Evolutionary conservation across 352 stramenopile genomes (phyloP), one percentile per base, ranked within the genome.

Genomic region (Phytophthora pluvialis): DNA sequence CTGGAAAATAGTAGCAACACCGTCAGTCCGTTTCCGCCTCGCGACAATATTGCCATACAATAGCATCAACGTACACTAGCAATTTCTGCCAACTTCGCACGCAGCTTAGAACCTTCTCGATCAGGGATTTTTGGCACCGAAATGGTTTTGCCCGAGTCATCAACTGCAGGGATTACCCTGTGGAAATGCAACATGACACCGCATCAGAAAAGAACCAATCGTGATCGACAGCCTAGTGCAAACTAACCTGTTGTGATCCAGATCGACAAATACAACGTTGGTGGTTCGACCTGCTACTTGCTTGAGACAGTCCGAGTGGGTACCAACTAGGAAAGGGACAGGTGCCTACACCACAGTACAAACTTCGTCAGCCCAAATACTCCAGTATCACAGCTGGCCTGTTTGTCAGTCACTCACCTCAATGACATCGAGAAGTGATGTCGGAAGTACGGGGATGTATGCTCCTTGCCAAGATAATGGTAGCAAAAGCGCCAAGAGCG

Each of bases 391-490:
- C 43, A 42, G 5, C 26, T 29, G 21, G 8, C 38, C 7, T 44
- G 13, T 25, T 52, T 42, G 26, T 28, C 13, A 63, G 26, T 28
- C 13, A 63, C 81, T 64, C 64, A 93, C 96, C 71, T 98, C 95
- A 43, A 98, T 86, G 35, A 99, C 88, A 58, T 99, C 96, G 26
- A 97, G 67, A 54, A 99, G 86, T 15, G 84, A 90, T 11, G 83
- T 84, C 12, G 97, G 96, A 32, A 99, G 82, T 10, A 99, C 78
- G 3, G 97, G 97, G 39, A 98, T 97, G 65, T 97, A 98, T 13
- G 88, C 89, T 29, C 95, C 94, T 86, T 98, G 94, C 95, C 95
- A 98, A 12, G 91, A 84, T 54, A 98, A 97, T 4, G 97, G 97
- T 48, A 98, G 91, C 3, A 99, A 69, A 15, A 98, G 80, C 50